Evolutionary conservation across 345 rosid species (phyloP).

Genomic region (Melastoma malabathricum): DNA sequence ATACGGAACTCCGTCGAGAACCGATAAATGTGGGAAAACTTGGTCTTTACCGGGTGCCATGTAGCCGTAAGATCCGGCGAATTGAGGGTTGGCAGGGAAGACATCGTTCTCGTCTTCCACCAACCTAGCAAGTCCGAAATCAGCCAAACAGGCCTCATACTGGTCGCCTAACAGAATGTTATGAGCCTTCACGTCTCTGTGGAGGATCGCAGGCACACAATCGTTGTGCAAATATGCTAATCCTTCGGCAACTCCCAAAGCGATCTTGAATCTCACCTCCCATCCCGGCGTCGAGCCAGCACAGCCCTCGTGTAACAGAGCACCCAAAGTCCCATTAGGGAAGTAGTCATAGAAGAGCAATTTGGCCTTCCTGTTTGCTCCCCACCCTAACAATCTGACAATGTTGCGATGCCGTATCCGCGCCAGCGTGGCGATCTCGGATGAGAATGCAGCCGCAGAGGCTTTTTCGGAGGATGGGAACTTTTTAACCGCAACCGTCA

Average conservation of each 20-base stretch:
- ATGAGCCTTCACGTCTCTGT: conserved; percentile 61
- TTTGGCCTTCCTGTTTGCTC: conserved; percentile 44
- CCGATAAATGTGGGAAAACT: background rate
- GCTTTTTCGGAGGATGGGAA: conserved; percentile 46
- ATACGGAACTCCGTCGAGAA: no score
- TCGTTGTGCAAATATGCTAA: conserved; percentile 67
- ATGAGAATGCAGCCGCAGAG: conserved; percentile 46
- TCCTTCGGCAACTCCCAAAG: conserved; percentile 59
- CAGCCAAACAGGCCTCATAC: conserved; percentile 56
- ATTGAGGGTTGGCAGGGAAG: conserved; percentile 22
- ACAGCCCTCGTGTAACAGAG: conserved; percentile 41
- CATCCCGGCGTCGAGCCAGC: conserved; percentile 27
- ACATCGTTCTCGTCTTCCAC: conserved; percentile 35
- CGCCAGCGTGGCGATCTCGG: conserved; percentile 57
- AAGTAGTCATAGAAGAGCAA: conserved; percentile 58
- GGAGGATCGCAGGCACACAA: conserved; percentile 58
- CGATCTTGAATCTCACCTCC: conserved; percentile 56
- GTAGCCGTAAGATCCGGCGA: conserved; percentile 73
- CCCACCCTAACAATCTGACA: conserved; percentile 56
- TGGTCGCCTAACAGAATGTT: conserved; percentile 58
- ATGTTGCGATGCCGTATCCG: conserved; percentile 61
- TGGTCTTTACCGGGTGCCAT: conserved; percentile 53
- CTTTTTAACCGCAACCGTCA: conserved; percentile 59
- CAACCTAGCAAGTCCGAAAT: conserved; percentile 62
- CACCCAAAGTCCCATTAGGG: conserved; percentile 50